Evolutionary conservation across 2,329 filamentous ascomycete species (phyloP), one percentile per base, ranked within the genome.

Genomic region (Neofusicoccum cordaticola): DNA sequence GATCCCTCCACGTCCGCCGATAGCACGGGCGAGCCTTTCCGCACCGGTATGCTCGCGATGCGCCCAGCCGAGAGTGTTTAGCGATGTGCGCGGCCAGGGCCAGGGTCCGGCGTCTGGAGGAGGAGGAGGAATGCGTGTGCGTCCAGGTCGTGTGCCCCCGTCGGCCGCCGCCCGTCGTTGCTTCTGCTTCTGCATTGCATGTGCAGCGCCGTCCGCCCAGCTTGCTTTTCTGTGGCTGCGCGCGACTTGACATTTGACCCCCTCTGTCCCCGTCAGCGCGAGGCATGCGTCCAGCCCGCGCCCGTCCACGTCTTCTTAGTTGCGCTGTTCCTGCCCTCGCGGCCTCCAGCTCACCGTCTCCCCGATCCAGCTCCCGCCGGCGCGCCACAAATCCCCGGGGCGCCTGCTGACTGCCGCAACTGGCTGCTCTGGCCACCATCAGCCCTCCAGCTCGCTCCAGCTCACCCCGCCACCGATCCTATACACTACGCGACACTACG

Each of bases 141-240:
- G 52, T 27, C 35, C 52, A 42, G 52, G 52, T 45, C 53, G 53
- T 58, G 53, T 58, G 53, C 39, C 39, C 52, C 19, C 52, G 9
- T 15, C 45, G n/a, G 27, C 57, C 51, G 52, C 47, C 35, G 13
- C 9, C 63, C 62, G 48, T 50, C 51, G 31, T 60, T 66, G 48
- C 56, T 27, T 58, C 62, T 66, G 48, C 56, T 27, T 58, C 48
- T 37, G 35, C 62, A 45, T 66, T 58, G 53, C 53, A 58, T 58
- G 52, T 56, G 52, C 52, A 27, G 27, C 52, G 17, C 3, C 37
- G n/a, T 42, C 44, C 48, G 31, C n/a, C 47, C 64, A n/a, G 41
- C 31, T 41, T 66, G 22, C 61, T 66, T 62, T 22, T 22, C 42
- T 39, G 58, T 62, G 47, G 58, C 58, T 42, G 42, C 58, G 42